Base-by-base conservation (phyloP, 2,329 filamentous ascomycete species). In the Fusarium papillatum region DNA sequence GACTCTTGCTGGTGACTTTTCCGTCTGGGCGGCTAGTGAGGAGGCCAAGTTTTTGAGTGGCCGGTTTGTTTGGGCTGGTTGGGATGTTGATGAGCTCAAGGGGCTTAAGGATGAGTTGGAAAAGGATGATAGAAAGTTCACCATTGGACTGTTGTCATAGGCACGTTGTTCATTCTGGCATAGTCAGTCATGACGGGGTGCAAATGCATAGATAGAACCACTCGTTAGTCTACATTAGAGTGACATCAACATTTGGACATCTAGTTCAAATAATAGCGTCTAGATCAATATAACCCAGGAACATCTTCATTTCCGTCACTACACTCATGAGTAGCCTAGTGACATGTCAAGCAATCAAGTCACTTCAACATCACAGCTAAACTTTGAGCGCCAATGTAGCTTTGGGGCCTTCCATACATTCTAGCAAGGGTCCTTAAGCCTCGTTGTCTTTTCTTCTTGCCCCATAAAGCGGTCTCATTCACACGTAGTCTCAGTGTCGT, bases 21-120 rank as follows among this genome's bases (percentile, higher is more conserved):
- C 80, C 5, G 82, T 88, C 8, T 89, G 87, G 87, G 78, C 85
- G 31, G 82, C 85, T 0, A 85, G 83, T 31, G 74, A 83, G 1
- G 86, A 90, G 72, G 87, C 88, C 0, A 76, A 72, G 8, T 89
- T 90, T 71, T 75, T 90, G 31, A 86, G 84, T 48, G 82, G 84
- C 5, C 86, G 85, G 59, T 85, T 86, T 26, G 76, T 89, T 1
- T 89, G 86, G 85, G 82, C 84, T 14, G 86, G 87, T 26, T 90
- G 87, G 88, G 88, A 90, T 76, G 83, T 89, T 0, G 83, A 87
- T 46, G 88, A 89, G 73, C 82, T 90, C 39, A 86, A 86, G 76
- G 79, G 81, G 1, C 78, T 79, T 43, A 83, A 81, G 7, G 78
- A 81, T 29, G 82, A 86, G 70, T 79, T 88, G 60, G 50, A 65